Conservation (phyloP, 495 filamentous ascomycete species). For the Penicilliopsis zonata region DNA sequence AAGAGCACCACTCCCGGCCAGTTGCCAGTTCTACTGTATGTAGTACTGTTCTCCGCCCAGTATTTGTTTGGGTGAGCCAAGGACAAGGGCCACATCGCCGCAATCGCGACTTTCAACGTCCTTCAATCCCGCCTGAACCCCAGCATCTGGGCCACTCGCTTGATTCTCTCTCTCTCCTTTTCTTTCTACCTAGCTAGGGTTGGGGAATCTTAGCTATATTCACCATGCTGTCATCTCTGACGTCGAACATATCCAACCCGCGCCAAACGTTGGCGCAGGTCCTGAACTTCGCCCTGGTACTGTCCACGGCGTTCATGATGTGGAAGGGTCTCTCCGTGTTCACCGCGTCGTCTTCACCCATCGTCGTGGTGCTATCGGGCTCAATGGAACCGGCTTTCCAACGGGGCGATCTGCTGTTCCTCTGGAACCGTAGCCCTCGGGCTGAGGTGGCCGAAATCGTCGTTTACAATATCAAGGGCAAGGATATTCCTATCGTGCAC, state of each 20-base stretch:
- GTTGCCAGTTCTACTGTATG: too few relatives aligned
- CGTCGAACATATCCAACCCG: conserved; percentile 49
- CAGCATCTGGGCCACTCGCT: too few relatives aligned
- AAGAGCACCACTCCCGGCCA: too few relatives aligned
- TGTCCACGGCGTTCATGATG: conserved; percentile 94
- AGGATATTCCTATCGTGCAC: conserved; percentile 93
- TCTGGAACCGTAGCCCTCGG: conserved; percentile 77
- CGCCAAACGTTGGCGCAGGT: conserved; percentile 80
- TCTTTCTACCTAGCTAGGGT: too few relatives aligned
- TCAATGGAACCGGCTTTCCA: conserved; percentile 98
- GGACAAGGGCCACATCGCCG: too few relatives aligned
- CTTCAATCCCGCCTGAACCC: too few relatives aligned
- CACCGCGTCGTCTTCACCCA: conserved; percentile 79
- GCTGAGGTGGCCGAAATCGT: conserved; percentile 74
- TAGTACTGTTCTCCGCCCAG: too few relatives aligned
- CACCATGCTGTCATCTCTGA: conserved; percentile 63
- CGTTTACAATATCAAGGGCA: conserved; percentile 74
- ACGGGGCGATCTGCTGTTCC: conserved; percentile 79
- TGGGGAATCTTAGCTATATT: too few relatives aligned
- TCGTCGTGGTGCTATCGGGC: conserved; percentile 89
- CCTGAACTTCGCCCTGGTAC: conserved; percentile 89
- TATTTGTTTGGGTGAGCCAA: too few relatives aligned
- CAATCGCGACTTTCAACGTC: too few relatives aligned
- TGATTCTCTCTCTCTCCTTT: too few relatives aligned
- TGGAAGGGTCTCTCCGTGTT: conserved; percentile 91